Conservation (phyloP, 441 rosid genomes). For the Daphne laureola region DNA sequence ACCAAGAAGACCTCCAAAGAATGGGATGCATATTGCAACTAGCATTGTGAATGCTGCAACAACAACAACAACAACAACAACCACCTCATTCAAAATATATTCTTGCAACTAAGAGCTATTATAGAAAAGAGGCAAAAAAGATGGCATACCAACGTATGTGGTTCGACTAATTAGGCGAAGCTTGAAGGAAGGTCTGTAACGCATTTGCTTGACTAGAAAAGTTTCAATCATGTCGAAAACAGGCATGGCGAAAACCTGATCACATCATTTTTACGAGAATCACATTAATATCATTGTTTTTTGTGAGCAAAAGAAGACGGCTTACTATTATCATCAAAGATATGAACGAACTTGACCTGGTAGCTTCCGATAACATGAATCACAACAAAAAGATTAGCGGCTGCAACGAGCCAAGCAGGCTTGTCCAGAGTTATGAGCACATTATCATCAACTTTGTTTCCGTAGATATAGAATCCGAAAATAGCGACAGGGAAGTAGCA, state of each 20-base stretch:
- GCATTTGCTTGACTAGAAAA: slow-evolving; percentile 42
- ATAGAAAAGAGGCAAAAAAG: too few species aligned
- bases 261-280: too few species aligned
- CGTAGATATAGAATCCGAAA: slow-evolving; percentile 46
- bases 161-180: slow-evolving; percentile 59
- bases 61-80: not conserved
- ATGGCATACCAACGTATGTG: slow-evolving; percentile 61
- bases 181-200: slow-evolving; percentile 34
- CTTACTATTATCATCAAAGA: too few species aligned
- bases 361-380: slow-evolving; percentile 86
- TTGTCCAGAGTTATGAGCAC: slow-evolving; percentile 51
- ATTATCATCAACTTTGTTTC: slow-evolving; percentile 58
- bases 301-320: too few species aligned
- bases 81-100: too few species aligned
- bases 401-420: slow-evolving; percentile 63
- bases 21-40: slow-evolving; percentile 52
- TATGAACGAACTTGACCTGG: slow-evolving; percentile 35
- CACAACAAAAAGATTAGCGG: slow-evolving; percentile 66
- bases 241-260: slow-evolving; percentile 58
- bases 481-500: slow-evolving; percentile 83
- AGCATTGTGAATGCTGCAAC: slow-evolving; percentile 71
- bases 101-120: too few species aligned
- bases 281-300: too few species aligned
- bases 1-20: slow-evolving; percentile 73
- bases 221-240: slow-evolving; percentile 87